Evolutionary conservation across 495 filamentous ascomycete species (phyloP).

Genomic region (Talaromyces borbonicus): DNA sequence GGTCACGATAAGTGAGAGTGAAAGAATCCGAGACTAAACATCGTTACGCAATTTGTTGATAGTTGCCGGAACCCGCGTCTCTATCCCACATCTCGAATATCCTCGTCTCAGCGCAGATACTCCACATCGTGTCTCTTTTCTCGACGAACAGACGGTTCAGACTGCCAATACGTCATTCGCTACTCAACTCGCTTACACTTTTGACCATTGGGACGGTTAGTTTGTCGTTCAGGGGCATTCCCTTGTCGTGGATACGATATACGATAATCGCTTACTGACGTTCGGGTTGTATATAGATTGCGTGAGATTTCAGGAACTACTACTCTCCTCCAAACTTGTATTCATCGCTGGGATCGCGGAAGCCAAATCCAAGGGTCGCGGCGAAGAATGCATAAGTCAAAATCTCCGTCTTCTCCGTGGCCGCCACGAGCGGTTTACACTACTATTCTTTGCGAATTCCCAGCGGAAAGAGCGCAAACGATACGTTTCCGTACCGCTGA

Average conservation of each 20-base stretch:
- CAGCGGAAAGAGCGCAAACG: constrained; percentile 31
- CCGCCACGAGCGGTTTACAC: constrained; percentile 25
- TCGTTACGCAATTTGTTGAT: too few species aligned
- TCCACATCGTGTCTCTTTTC: constrained; percentile 32
- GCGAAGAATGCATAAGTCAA: constrained; percentile 41
- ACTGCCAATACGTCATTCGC: constrained; percentile 30
- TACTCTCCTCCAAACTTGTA: constrained; percentile 30
- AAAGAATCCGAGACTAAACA: neutral
- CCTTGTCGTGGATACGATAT: too few species aligned
- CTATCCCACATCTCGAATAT: constrained; percentile 37
- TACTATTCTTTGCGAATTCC: constrained; percentile 38
- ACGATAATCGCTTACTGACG: too few species aligned
- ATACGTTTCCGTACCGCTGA: constrained; percentile 36
- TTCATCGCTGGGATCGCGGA: constrained; percentile 38
- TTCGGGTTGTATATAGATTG: constrained; percentile 30
- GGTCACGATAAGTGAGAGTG: neutral
- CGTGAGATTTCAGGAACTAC: constrained; percentile 33
- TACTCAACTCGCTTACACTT: constrained; percentile 36
- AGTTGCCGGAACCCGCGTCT: constrained; percentile 34
- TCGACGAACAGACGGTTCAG: constrained; percentile 38
- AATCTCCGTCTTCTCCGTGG: constrained; percentile 35
- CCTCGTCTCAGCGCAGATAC: constrained; percentile 27
- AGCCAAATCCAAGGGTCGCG: constrained; percentile 37
- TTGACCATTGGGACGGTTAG: constrained; percentile 36
- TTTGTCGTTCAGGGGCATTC: too few species aligned